Base-by-base conservation (phyloP, 352 stramenopile species). In the Phytophthora hibernalis region DNA sequence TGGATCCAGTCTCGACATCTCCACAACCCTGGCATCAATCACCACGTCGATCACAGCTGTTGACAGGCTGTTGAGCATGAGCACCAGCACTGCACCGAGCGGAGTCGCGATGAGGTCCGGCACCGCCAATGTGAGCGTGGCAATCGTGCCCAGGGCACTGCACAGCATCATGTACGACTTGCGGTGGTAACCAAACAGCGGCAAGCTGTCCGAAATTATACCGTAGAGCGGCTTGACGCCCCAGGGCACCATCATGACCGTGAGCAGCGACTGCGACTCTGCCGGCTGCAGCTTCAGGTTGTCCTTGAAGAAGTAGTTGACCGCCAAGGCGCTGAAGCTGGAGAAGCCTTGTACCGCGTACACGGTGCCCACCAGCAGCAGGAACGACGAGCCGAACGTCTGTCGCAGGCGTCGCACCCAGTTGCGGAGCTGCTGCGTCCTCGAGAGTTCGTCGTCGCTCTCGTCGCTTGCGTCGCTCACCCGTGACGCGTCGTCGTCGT, bases 291-390 rank as follows among this genome's bases (percentile, higher is more conserved):
- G 83, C 61, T 97, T 80, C 31, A 99, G 78, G 44, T 98, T 91
- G 77, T 99, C 96, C 68, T 99, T 99, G 35, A 99, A 91, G 49
- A 98, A 97, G 74, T 98, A 99, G 40, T 97, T 98, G 67, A 98
- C 79, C 20, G 96, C 93, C 12, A 99, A 72, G 31, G 80, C 74
- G 26, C 93, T 96, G 35, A 99, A 92, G 61, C 93, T 97, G 24
- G 96, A 83, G 33, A 98, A 97, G 20, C 97, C 97, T 68, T 99
- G 93, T 0, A 98, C 91, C 45, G 97, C 96, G 68, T 98, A 98
- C 47, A 98, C 96, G 0, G 80, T 88, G 44, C 77, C 73, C 42
- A 94, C 81, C 9, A 94, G 71, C 55, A 88, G 50, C 30, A 94
- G 65, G 65, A 94, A 94, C 4, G 82, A 73, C 45, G 76, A 80